phyloP scores from a whole-genome alignment of 2,329 filamentous ascomycete genomes.

The Chrysosporium keratinophilum region DNA sequence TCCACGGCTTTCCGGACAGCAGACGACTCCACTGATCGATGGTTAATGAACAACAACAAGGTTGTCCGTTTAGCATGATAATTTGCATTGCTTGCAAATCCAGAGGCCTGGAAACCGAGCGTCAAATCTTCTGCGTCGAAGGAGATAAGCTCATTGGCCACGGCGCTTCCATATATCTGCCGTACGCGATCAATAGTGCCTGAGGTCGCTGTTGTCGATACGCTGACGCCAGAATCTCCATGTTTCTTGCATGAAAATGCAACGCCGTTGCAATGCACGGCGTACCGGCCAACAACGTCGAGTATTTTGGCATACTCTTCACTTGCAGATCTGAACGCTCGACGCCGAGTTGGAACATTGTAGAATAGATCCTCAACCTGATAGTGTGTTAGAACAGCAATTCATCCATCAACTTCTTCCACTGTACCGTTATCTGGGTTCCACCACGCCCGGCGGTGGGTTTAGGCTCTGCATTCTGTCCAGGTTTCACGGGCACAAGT shows the following conservation, averaged over 20 bases:
- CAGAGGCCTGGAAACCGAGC: slow-evolving; percentile 74
- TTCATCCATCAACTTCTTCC: background rate
- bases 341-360: slow-evolving; percentile 78
- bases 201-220: slow-evolving; percentile 66
- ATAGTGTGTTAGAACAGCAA: background rate
- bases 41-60: slow-evolving; percentile 89
- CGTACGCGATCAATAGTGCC: slow-evolving; percentile 73
- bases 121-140: slow-evolving; percentile 61
- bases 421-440: slow-evolving; percentile 74
- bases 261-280: slow-evolving; percentile 82
- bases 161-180: slow-evolving; percentile 71
- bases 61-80: slow-evolving; percentile 85
- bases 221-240: slow-evolving; percentile 70
- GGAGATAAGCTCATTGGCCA: slow-evolving; percentile 79
- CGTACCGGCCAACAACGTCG: slow-evolving; percentile 86
- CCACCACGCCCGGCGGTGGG: slow-evolving; percentile 77
- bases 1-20: slow-evolving; percentile 83
- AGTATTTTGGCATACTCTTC: slow-evolving; percentile 98
- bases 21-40: slow-evolving; percentile 82
- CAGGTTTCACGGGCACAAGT: slow-evolving; percentile 72
- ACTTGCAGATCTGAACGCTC: slow-evolving; percentile 79
- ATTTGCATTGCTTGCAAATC: slow-evolving; percentile 83
- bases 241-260: slow-evolving; percentile 96
- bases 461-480: slow-evolving; percentile 75
- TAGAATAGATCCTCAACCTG: slow-evolving; percentile 91